phyloP scores from a whole-genome alignment of 768 basidiomycete species.

The Udeniomyces megalosporus region DNA sequence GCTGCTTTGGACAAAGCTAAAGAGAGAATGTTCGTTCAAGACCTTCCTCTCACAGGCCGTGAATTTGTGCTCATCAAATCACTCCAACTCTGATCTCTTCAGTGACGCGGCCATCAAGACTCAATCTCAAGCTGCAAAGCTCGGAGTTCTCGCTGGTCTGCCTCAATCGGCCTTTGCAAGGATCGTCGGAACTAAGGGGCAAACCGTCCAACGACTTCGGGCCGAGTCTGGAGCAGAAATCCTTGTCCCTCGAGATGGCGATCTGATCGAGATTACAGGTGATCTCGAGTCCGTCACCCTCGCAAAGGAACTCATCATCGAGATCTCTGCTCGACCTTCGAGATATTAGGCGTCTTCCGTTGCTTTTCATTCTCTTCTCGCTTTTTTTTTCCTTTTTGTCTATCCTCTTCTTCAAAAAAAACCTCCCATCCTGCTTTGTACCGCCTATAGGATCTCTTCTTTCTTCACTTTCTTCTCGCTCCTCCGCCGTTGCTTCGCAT shows the following conservation, averaged over 20 bases:
- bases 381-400: neutral
- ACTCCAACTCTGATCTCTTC: too few relatives aligned
- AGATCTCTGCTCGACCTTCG: neutral
- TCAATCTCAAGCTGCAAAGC: conserved; percentile 56
- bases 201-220: conserved; percentile 74
- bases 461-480: too few relatives aligned
- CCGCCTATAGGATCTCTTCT: too few relatives aligned
- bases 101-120: conserved; percentile 45
- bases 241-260: conserved; percentile 70
- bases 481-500: too few relatives aligned
- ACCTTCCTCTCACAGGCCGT: too few relatives aligned
- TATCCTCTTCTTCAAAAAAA: neutral
- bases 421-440: too few relatives aligned
- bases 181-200: conserved; percentile 75
- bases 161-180: conserved; percentile 58
- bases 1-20: conserved; percentile 61
- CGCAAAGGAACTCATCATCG: neutral
- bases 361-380: neutral
- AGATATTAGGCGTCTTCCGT: neutral
- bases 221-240: conserved; percentile 84
- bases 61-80: conserved; percentile 25
- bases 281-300: too few relatives aligned
- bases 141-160: conserved; percentile 29
- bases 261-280: neutral
- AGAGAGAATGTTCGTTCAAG: conserved; percentile 34